These are phyloP conservation scores for Blastocystis sp. DNA, from an alignment of 352 stramenopile species.

Conservation along the genomic window DNA sequence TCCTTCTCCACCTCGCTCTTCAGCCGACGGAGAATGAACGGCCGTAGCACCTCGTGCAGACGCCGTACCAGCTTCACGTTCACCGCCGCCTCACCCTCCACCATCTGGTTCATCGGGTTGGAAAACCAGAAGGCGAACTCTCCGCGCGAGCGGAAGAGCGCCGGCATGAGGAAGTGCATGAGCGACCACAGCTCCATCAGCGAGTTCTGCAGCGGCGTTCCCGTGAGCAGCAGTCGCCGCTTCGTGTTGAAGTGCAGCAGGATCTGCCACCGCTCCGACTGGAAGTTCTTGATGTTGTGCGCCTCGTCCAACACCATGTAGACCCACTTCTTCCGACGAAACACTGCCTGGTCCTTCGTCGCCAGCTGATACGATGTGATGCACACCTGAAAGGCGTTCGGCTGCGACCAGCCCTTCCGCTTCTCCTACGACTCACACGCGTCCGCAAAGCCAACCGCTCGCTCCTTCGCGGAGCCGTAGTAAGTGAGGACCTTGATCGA, in stretches of 20 bases:
- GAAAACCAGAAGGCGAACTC: background rate
- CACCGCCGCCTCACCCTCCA: background rate
- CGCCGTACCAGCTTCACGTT: background rate
- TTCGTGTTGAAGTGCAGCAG: conserved; percentile 58
- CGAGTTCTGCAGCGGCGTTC: conserved; percentile 93
- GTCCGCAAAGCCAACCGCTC: conserved; percentile 69
- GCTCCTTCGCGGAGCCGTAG: conserved; percentile 86
- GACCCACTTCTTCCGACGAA: conserved; percentile 96
- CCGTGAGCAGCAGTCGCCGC: conserved; percentile 75
- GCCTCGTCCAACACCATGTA: conserved; percentile 95
- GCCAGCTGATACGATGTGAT: conserved; percentile 96
- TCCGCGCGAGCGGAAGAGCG: background rate
- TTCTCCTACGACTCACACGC: conserved; percentile 62
- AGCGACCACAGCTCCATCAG: conserved; percentile 96
- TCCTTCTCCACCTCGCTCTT: conserved; percentile 8
- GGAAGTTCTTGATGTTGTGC: conserved; percentile 92
- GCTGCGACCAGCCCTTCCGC: conserved; percentile 84
- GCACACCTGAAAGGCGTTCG: conserved; percentile 87
- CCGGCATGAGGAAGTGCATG: conserved; percentile 89
- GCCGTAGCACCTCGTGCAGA: background rate
- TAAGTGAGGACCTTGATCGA: conserved; percentile 94
- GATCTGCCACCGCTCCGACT: conserved; percentile 71
- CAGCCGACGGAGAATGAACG: conserved; percentile 21
- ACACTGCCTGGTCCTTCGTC: conserved; percentile 87
- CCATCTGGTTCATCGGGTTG: background rate